Conservation (phyloP, 2,329 filamentous ascomycete genomes). For the Alternaria sp. region DNA sequence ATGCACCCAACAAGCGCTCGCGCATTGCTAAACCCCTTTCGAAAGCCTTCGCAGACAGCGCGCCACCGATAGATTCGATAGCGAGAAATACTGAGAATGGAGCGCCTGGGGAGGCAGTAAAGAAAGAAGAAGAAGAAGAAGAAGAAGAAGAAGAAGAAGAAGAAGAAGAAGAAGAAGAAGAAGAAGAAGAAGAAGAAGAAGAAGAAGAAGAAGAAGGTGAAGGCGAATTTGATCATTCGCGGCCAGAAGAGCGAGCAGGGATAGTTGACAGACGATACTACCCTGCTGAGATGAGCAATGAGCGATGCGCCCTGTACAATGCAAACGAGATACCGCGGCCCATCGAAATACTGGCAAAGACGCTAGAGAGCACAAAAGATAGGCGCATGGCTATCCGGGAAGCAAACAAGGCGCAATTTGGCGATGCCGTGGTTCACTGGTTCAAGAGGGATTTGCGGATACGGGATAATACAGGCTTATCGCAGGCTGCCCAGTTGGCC, state of each 20-base stretch:
- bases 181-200: too few relatives aligned
- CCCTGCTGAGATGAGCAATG: conserved; percentile 85
- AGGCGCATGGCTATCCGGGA: conserved; percentile 60
- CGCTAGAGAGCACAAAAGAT: conserved; percentile 68
- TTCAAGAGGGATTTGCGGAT: conserved; percentile 84
- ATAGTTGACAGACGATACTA: conserved; percentile 73
- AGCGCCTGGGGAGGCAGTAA: conserved; percentile 23
- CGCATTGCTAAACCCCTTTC: conserved; percentile 38
- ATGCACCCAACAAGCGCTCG: conserved; percentile 51
- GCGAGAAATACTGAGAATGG: conserved; percentile 29
- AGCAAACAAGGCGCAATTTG: conserved; percentile 46
- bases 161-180: not conserved
- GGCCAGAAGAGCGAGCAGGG: conserved; percentile 49
- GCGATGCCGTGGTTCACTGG: conserved; percentile 82
- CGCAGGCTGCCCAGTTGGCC: conserved; percentile 72
- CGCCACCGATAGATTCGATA: conserved; percentile 12
- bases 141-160: conserved; percentile 4
- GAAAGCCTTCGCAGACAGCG: conserved; percentile 35
- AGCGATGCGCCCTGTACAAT: conserved; percentile 77
- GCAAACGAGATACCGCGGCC: conserved; percentile 74
- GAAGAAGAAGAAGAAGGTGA: not conserved
- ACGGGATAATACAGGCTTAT: conserved; percentile 76
- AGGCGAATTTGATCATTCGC: conserved; percentile 47
- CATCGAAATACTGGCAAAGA: conserved; percentile 71
- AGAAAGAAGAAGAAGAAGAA: conserved; percentile 7